Conservation (phyloP, 2,329 filamentous ascomycete genomes). For the Scedosporium apiospermum region DNA sequence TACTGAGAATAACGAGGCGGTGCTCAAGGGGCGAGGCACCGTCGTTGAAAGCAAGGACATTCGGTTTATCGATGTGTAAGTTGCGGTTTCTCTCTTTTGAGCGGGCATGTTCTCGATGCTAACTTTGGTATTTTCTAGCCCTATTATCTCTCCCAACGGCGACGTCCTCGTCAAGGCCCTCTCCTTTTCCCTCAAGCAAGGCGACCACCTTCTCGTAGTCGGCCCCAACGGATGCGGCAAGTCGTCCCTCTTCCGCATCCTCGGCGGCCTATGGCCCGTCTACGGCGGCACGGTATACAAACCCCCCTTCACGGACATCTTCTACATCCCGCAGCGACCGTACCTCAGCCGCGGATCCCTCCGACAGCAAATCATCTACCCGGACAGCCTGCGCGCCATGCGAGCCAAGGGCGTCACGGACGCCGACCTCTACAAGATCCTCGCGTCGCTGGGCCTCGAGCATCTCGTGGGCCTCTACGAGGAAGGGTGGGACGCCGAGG, state of each 20-base stretch:
- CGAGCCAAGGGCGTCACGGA: conserved; percentile 76
- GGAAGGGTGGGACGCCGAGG: conserved; percentile 81
- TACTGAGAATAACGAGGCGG: conserved; percentile 70
- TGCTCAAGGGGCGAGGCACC: conserved; percentile 72
- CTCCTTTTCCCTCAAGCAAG: conserved; percentile 76
- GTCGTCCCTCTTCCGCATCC: conserved; percentile 88
- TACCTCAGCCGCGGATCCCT: conserved; percentile 87
- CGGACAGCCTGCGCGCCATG: conserved; percentile 81
- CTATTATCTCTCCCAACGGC: conserved; percentile 93
- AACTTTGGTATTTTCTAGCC: conserved; percentile 30
- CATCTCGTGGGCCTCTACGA: conserved; percentile 69
- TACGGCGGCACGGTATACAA: conserved; percentile 92
- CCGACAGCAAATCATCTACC: conserved; percentile 96
- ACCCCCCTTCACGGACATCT: conserved; percentile 85
- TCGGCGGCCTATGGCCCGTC: conserved; percentile 94
- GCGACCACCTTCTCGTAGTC: conserved; percentile 87
- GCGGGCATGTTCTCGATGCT: not conserved
- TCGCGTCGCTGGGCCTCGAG: conserved; percentile 73
- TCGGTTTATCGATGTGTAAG: conserved; percentile 70
- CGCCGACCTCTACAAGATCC: conserved; percentile 64
- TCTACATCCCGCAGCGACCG: conserved; percentile 94
- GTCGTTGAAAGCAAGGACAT: conserved; percentile 78
- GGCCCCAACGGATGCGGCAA: conserved; percentile 97
- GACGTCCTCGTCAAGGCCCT: conserved; percentile 81
- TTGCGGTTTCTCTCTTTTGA: conserved; percentile 10